Percentiles rank a stretch among this genome's conserved stretches.
These are phyloP conservation scores for Aspergillus kassunensis DNA, from an alignment of 495 filamentous ascomycete genomes.

Conservation along the genomic window DNA sequence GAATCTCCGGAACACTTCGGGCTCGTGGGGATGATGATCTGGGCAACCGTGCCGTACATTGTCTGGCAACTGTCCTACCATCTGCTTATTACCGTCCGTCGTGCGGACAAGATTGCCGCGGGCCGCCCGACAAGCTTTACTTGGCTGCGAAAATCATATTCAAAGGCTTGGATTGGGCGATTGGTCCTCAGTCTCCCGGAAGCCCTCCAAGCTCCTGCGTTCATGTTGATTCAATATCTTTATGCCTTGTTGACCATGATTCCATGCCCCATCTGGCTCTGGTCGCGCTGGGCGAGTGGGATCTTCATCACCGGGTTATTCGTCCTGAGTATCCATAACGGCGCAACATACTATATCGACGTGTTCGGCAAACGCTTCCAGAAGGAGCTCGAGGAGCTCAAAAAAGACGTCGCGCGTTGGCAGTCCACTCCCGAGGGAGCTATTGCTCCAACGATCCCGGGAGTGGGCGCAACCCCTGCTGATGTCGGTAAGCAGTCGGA, in stretches of 20 bases:
- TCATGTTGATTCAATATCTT: constrained; percentile 91
- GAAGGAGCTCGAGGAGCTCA: constrained; percentile 89
- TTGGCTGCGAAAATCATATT: constrained; percentile 89
- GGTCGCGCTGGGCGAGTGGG: constrained; percentile 75
- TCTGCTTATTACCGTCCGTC: constrained; percentile 86
- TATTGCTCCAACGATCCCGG: constrained; percentile 26
- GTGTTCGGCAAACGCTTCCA: constrained; percentile 95
- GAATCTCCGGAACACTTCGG: constrained; percentile 73
- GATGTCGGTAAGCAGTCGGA: constrained; percentile 8
- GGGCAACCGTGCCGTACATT: constrained; percentile 88
- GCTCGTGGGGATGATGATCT: constrained; percentile 79
- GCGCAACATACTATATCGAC: constrained; percentile 95
- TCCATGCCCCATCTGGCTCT: constrained; percentile 93
- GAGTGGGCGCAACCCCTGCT: constrained; percentile 22
- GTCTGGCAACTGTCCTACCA: constrained; percentile 92
- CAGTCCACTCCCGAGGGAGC: constrained; percentile 51
- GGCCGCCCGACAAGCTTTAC: constrained; percentile 95
- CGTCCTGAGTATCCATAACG: constrained; percentile 89
- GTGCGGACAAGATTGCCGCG: constrained; percentile 90
- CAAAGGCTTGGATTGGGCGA: constrained; percentile 81
- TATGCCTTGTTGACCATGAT: constrained; percentile 92
- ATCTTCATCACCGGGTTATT: constrained; percentile 76
- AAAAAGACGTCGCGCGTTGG: constrained; percentile 86
- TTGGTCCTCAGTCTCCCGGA: constrained; percentile 75
- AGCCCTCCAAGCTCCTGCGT: constrained; percentile 76